Conservation (phyloP, 164 flowering plant genomes). For the Nymphaea thermarum region DNA sequence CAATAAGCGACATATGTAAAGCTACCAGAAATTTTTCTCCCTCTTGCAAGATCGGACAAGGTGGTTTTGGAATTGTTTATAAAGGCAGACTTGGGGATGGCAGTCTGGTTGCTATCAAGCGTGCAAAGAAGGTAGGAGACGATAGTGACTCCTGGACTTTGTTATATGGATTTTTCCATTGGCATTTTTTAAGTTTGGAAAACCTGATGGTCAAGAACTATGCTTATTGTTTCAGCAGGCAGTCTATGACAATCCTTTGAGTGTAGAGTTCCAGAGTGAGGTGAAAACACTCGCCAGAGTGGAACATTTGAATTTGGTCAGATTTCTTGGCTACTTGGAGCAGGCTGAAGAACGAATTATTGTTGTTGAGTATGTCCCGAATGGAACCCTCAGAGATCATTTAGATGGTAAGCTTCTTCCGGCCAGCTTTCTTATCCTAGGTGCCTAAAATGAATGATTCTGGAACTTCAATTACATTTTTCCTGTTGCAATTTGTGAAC, state of each 20-base stretch:
- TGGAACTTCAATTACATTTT: neutral
- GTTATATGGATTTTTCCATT: neutral
- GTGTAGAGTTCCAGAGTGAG: slow-evolving; percentile 70
- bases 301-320: slow-evolving; percentile 83
- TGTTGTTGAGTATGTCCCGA: slow-evolving; percentile 81
- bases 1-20: slow-evolving; percentile 48
- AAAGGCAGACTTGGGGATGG: slow-evolving; percentile 73
- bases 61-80: slow-evolving; percentile 90
- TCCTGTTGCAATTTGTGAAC: neutral
- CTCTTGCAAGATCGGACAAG: slow-evolving; percentile 72
- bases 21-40: slow-evolving; percentile 81
- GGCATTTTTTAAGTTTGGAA: neutral
- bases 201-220: neutral
- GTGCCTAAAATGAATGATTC: neutral
- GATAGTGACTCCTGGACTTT: neutral
- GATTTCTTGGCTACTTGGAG: slow-evolving; percentile 61
- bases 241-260: slow-evolving; percentile 50
- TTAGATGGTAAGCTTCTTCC: slow-evolving; percentile 60
- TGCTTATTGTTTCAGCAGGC: slow-evolving; percentile 29
- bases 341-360: slow-evolving; percentile 68
- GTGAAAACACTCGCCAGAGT: slow-evolving; percentile 51
- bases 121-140: slow-evolving; percentile 75
- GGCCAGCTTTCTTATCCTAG: neutral
- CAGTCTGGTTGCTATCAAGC: slow-evolving; percentile 65
- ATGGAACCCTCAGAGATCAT: slow-evolving; percentile 90